Percentiles rank a stretch among this genome's conserved stretches.
These are phyloP conservation scores for Capsicum chinense DNA, from an alignment of 257 asterid genomes.

Conservation along the genomic window DNA sequence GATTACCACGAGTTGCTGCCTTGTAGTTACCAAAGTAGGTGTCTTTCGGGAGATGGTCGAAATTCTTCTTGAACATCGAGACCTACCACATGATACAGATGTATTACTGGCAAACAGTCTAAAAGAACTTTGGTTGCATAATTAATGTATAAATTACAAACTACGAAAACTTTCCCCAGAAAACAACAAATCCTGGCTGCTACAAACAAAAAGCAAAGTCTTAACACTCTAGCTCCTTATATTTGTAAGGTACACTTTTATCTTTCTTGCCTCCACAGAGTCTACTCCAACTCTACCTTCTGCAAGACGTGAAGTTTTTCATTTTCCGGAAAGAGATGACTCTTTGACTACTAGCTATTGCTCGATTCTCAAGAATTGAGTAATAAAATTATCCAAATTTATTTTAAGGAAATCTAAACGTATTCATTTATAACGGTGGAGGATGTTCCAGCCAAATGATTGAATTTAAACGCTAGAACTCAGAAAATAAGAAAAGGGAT, in stretches of 20 bases:
- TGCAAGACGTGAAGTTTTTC: neutral
- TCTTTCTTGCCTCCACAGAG: neutral
- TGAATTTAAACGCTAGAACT: constrained; percentile 11
- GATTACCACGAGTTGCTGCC: constrained; percentile 73
- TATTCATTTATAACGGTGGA: neutral
- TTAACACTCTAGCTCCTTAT: neutral
- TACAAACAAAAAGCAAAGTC: neutral
- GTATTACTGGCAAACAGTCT: neutral
- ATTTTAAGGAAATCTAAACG: neutral
- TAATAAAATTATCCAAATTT: neutral
- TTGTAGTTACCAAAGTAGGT: constrained; percentile 58
- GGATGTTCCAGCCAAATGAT: neutral
- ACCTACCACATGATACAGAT: constrained; percentile 47
- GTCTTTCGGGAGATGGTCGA: constrained; percentile 65
- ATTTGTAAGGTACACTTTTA: neutral
- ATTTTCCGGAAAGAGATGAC: neutral
- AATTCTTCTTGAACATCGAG: constrained; percentile 88
- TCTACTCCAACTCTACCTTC: constrained; percentile 6
- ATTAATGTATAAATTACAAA: neutral
- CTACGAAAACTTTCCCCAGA: neutral
- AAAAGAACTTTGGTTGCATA: neutral
- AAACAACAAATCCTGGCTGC: neutral
- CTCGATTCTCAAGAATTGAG: neutral
- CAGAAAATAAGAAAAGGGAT: neutral
- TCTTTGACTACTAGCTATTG: neutral